A percentile compares a stretch with the other conserved stretches of the same genome.
Conservation (phyloP, 1,139 yeast genomes). For the Kluyveromyces sp. region DNA sequence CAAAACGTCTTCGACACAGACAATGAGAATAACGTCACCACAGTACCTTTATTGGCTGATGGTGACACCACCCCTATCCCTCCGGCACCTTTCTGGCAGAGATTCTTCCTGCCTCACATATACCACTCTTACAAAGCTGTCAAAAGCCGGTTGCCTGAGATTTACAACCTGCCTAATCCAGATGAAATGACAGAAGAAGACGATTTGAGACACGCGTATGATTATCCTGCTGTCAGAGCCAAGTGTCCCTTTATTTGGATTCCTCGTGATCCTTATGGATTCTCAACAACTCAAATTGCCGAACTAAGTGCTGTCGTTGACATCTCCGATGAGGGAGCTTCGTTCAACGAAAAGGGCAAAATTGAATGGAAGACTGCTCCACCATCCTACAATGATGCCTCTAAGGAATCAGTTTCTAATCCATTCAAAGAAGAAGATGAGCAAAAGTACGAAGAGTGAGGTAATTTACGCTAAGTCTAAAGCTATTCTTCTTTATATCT, state of each 20-base stretch:
- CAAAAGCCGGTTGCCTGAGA: constrained; percentile 49
- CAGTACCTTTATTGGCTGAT: constrained; percentile 46
- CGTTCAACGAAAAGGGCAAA: constrained; percentile 52
- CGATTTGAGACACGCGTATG: constrained; percentile 48
- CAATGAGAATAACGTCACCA: constrained; percentile 19
- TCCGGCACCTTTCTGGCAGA: constrained; percentile 36
- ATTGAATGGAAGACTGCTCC: constrained; percentile 51
- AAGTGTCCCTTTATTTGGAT: constrained; percentile 76
- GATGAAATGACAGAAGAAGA: constrained; percentile 30
- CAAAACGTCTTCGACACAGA: constrained; percentile 11
- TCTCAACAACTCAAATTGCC: constrained; percentile 54
- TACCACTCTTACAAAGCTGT: constrained; percentile 51
- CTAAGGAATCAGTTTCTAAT: constrained; percentile 10
- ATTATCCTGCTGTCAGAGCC: constrained; percentile 64
- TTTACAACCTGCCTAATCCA: constrained; percentile 38
- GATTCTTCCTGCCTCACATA: constrained; percentile 61
- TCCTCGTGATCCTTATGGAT: constrained; percentile 78
- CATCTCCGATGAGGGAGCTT: constrained; percentile 62
- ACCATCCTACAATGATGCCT: constrained; percentile 35
- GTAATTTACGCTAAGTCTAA: too few species aligned
- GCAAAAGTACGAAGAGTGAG: background rate
- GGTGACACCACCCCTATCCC: constrained; percentile 32
- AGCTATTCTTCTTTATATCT: too few species aligned
- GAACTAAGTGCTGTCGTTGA: constrained; percentile 42
- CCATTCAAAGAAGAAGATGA: constrained; percentile 16